phyloP scores from a whole-genome alignment of 176 grass and related monocot genomes.

The Musa troglodytarum region DNA sequence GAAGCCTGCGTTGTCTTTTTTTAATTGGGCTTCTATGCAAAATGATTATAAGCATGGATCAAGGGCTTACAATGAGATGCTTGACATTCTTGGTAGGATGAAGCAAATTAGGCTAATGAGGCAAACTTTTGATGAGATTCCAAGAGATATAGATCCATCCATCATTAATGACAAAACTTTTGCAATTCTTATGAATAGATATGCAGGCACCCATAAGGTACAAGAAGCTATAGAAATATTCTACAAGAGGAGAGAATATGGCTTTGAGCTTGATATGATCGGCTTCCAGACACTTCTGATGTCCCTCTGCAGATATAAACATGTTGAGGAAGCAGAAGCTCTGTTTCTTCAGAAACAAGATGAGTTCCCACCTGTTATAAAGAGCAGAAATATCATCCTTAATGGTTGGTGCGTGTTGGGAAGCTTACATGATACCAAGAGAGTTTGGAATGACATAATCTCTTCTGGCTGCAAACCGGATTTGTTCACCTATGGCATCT shows the following conservation, averaged over 20 bases:
- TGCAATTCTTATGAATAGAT: conserved; percentile 48
- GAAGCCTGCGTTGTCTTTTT: conserved; percentile 40
- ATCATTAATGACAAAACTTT: conserved; percentile 53
- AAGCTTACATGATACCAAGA: conserved; percentile 40
- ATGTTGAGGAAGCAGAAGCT: conserved; percentile 65
- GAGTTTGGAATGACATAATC: conserved; percentile 68
- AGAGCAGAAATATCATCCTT: conserved; percentile 75
- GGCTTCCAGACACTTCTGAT: conserved; percentile 61
- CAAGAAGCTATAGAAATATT: conserved; percentile 56
- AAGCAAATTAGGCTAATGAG: conserved; percentile 56
- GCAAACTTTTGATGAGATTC: conserved; percentile 46
- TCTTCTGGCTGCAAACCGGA: conserved; percentile 38
- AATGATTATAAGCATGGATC: conserved; percentile 31
- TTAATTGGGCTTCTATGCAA: conserved; percentile 34
- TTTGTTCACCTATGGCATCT: conserved; percentile 56
- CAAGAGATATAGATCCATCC: not conserved
- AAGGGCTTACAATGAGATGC: conserved; percentile 39
- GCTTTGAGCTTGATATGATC: conserved; percentile 50
- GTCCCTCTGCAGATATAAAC: conserved; percentile 61
- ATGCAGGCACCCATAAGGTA: conserved; percentile 51
- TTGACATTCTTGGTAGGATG: conserved; percentile 74
- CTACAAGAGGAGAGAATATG: conserved; percentile 51
- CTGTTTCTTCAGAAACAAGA: conserved; percentile 54
- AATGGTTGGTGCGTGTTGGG: conserved; percentile 78
- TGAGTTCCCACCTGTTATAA: conserved; percentile 54